Evolutionary conservation across 2,329 filamentous ascomycete genomes (phyloP), one percentile per base, ranked within the genome.

Genomic region (Talaromyces amestolkiae): DNA sequence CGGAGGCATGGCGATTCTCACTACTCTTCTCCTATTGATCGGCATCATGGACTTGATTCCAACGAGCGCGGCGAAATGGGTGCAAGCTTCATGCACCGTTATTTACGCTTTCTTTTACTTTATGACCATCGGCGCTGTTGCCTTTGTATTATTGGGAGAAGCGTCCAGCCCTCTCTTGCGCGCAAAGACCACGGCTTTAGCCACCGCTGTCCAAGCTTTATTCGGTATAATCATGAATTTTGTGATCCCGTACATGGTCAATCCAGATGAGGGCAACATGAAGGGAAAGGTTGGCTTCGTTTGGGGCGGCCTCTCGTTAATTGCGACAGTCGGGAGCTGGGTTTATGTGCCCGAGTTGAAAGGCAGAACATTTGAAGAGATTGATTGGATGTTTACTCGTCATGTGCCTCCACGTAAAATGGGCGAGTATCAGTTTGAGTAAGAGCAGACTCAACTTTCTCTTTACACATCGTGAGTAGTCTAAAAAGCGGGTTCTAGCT

Each of bases 41-140:
- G 76, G 76, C 17, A 74, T 77, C 60, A 68, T 77, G n/a, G 77
- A 76, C 60, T 71, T 75, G 27, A 69, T 74, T 13, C 73, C 74
- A 13, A 73, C 73, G 39, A 68, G 64, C n/a, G 70, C 68, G 5
- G 70, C 74, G 9, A 68, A 71, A 43, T 79, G 74, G 76, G 74
- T 72, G 4, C 76, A 80, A 64, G 73, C 74, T 1, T 71, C 74
- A 5, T 70, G 74, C 51, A 77, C 75, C n/a, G 71, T 79, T 3
- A 69, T 80, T n/a, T 80, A 77, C 65, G 74, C 76, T 7, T 80
- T 73, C 69, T 71, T 74, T 64, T 81, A 73, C 67, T 80, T 79
- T 59, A 72, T 78, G 61, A 78, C 76, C 17, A 80, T 82, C 37
- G 80, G 79, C 8, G 73, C 78, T 1, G 77, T 77, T 0, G 76